Evolutionary conservation across 768 basidiomycete genomes (phyloP), one percentile per base, ranked within the genome.

Genomic region (Naganishia vishniacii): DNA sequence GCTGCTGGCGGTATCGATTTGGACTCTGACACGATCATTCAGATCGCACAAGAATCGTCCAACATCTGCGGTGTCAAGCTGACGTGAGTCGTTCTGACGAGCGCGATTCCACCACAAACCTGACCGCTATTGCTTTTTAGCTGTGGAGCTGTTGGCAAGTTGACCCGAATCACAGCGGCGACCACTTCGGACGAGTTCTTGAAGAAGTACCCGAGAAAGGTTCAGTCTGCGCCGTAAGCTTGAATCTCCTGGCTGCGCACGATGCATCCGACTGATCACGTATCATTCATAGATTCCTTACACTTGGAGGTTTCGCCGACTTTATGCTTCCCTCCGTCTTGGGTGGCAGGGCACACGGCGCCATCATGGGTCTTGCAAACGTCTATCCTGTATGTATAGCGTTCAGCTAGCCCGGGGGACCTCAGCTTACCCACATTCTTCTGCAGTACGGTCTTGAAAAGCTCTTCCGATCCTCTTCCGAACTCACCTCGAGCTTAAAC

Each of bases 101-200:
- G 5, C 1, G 1, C 20, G 29, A 47, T 16, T 13, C 34, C 15
- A 44, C 47, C 41, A 2, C 32, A 9, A 18, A 12, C 20, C 28
- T 37, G 29, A 23, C 28, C 18, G 7, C n/a, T 23, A 8, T 23
- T 6, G 12, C 32, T 16, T 42, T 26, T 65, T 69, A 90, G 88
- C 45, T 94, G 92, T 71, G 91, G 88, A 29, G 89, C 88, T 71
- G 89, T 95, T 67, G 92, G 91, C 51, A 93, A 93, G 78, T 81
- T 93, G 69, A 88, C 89, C 29, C 83, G 91, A 69, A 87, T 93
- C 68, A 85, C 86, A 51, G 85, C 86, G 46, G 79, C 81, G 11
- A 83, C 88, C 7, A 82, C 87, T 15, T 78, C 79, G 34, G 74
- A 83, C 7, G 74, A 79, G 4, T 91, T 91, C 78, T 67, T 77